phyloP scores from a whole-genome alignment of 2,329 filamentous ascomycete genomes.

The Fusarium sp. region DNA sequence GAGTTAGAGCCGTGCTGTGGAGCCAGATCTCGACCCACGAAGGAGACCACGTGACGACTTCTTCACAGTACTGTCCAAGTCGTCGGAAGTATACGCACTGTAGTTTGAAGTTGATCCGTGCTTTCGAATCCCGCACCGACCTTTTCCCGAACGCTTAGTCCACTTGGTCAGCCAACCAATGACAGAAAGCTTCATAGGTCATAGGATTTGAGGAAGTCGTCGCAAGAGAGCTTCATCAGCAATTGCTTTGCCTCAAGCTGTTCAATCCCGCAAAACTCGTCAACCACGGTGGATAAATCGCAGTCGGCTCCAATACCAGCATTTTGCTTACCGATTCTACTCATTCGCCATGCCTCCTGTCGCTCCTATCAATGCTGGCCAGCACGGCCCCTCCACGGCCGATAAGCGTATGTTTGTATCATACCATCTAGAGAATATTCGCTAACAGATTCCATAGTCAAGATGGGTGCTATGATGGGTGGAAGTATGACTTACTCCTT shows the following conservation, averaged over 20 bases:
- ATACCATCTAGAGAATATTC: constrained; percentile 13
- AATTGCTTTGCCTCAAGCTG: constrained; percentile 21
- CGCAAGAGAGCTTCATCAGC: constrained; percentile 37
- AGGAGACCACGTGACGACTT: constrained; percentile 50
- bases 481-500: constrained; percentile 76
- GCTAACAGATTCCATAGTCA: constrained; percentile 55
- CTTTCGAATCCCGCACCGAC: constrained; percentile 34
- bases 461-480: constrained; percentile 99
- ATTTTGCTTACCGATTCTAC: background rate
- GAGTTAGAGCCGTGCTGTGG: constrained; percentile 40
- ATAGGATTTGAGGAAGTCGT: constrained; percentile 30
- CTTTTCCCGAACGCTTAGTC: constrained; percentile 42
- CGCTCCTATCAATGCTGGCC: constrained; percentile 53
- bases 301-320: background rate
- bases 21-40: constrained; percentile 47
- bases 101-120: constrained; percentile 25
- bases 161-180: constrained; percentile 42
- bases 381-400: constrained; percentile 62
- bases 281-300: background rate
- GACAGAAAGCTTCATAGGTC: constrained; percentile 23
- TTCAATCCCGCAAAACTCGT: constrained; percentile 2
- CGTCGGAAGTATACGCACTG: background rate
- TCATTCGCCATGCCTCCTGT: constrained; percentile 54
- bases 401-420: constrained; percentile 62
- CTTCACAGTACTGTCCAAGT: constrained; percentile 42